Percentiles rank a stretch among this genome's conserved stretches.
Conservation (phyloP, 352 stramenopile species). For the Pythium biforme region DNA sequence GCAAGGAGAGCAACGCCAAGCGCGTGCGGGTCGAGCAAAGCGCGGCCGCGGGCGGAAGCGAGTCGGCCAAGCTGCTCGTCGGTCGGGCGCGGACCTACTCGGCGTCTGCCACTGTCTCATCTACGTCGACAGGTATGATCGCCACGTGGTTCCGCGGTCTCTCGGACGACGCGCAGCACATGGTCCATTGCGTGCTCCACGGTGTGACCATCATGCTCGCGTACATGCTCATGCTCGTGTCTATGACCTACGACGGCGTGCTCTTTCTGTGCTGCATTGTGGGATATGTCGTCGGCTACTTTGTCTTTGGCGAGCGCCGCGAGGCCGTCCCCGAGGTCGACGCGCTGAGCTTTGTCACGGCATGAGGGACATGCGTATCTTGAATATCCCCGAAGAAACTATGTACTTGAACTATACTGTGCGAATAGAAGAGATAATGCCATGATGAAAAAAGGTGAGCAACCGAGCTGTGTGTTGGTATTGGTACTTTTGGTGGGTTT, state of each 20-base stretch:
- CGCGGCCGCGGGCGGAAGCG: too few relatives aligned
- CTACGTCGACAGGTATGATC: constrained; percentile 27
- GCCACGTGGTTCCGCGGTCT: constrained; percentile 55
- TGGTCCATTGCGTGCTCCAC: constrained; percentile 52
- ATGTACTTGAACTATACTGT: constrained; percentile 1
- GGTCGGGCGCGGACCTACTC: constrained; percentile 36
- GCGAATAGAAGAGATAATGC: neutral
- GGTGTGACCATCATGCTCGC: constrained; percentile 62
- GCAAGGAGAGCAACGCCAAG: constrained; percentile 63
- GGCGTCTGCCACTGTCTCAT: constrained; percentile 4
- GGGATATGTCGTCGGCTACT: constrained; percentile 66
- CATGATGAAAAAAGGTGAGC: neutral
- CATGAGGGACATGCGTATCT: constrained; percentile 1
- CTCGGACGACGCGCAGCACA: constrained; percentile 47
- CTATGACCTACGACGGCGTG: constrained; percentile 76
- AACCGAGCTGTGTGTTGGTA: too few relatives aligned
- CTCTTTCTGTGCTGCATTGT: constrained; percentile 53
- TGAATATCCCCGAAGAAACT: neutral
- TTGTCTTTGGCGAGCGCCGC: constrained; percentile 63
- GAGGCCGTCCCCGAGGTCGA: constrained; percentile 35
- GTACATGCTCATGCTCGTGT: constrained; percentile 81
- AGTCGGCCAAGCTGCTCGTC: constrained; percentile 44
- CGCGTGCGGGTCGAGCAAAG: constrained; percentile 17
- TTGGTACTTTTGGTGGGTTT: neutral
- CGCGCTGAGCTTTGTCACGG: constrained; percentile 25